phyloP scores from a whole-genome alignment of 768 basidiomycete species.

The Termitomyces sp. region DNA sequence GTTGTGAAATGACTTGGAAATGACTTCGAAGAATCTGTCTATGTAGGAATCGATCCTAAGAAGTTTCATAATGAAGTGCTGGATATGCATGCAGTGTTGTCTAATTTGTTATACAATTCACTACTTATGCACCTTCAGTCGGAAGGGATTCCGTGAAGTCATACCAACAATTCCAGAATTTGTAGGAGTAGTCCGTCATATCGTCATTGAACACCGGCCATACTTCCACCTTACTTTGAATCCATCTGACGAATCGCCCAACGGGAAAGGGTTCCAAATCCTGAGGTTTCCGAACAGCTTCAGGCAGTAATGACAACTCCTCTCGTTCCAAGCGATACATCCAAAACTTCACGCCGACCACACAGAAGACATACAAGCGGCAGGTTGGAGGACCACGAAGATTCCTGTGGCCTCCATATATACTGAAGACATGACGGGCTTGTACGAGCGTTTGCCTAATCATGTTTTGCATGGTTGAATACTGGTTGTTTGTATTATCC shows the following conservation, averaged over 20 bases:
- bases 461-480: not conserved
- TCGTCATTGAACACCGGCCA: not conserved
- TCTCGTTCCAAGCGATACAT: not conserved
- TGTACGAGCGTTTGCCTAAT: not conserved
- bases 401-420: not conserved
- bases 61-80: too few relatives aligned
- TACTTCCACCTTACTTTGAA: not conserved
- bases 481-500: not conserved
- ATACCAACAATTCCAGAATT: not conserved
- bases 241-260: not conserved
- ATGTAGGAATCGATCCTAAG: too few relatives aligned
- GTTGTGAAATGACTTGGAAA: too few relatives aligned
- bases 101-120: not conserved
- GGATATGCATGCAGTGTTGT: not conserved
- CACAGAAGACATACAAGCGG: not conserved
- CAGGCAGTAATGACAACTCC: not conserved
- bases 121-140: not conserved
- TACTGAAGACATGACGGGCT: not conserved
- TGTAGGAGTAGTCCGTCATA: not conserved
- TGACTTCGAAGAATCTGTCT: too few relatives aligned
- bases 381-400: not conserved
- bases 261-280: not conserved
- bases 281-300: not conserved
- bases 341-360: not conserved
- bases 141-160: not conserved